Conservation (phyloP, 768 basidiomycete genomes). For the Auriscalpium microsporum region DNA sequence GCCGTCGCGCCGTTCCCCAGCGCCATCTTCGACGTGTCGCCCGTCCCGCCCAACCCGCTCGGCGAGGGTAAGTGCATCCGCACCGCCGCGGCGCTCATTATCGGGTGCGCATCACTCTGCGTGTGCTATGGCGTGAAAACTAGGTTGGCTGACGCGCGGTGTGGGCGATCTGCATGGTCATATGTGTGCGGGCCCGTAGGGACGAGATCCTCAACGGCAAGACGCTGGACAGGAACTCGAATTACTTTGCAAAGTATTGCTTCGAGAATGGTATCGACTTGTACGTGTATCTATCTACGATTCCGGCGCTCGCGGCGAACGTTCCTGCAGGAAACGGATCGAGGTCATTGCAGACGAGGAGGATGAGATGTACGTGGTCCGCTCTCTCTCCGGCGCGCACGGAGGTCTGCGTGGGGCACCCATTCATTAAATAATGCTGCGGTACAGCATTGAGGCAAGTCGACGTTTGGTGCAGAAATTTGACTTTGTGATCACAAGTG, state of each 20-base stretch:
- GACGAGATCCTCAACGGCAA: conserved; percentile 93
- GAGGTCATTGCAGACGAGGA: conserved; percentile 91
- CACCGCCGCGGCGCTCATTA: conserved; percentile 67
- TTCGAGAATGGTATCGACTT: conserved; percentile 82
- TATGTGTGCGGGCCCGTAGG: conserved; percentile 26
- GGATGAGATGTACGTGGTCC: conserved; percentile 67
- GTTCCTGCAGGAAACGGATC: conserved; percentile 58
- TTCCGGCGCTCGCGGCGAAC: conserved; percentile 8
- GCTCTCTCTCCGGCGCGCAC: neutral
- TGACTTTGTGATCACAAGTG: conserved; percentile 86
- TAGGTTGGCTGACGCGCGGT: no score
- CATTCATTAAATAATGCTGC: neutral
- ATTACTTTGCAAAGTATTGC: conserved; percentile 81
- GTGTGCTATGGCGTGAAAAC: no score
- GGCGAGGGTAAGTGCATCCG: conserved; percentile 65
- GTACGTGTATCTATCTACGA: conserved; percentile 29
- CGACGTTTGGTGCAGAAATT: conserved; percentile 70
- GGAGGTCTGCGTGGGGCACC: no score
- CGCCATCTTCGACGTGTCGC: conserved; percentile 40
- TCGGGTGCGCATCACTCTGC: conserved; percentile 41
- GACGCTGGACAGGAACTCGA: conserved; percentile 75
- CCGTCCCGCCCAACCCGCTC: conserved; percentile 54
- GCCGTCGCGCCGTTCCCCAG: neutral
- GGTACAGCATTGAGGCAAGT: conserved; percentile 70
- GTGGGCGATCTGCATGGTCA: no score